phyloP scores from a whole-genome alignment of 306 rosid genomes.

The Rosa persica region DNA sequence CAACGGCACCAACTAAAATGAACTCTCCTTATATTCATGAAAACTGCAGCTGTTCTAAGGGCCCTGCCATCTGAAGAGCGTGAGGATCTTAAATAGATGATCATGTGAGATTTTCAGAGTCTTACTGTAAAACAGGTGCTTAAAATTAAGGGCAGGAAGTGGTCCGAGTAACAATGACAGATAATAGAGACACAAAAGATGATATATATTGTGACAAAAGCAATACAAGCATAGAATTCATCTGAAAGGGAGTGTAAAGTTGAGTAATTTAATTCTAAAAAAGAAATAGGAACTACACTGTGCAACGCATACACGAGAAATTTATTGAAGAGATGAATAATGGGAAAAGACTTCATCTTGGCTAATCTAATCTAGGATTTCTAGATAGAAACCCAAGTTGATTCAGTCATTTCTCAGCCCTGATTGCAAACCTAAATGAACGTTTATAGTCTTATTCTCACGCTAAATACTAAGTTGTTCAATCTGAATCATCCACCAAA shows the following conservation, averaged over 20 bases:
- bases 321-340: background rate
- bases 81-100: background rate
- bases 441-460: background rate
- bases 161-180: background rate
- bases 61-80: slow-evolving; percentile 20
- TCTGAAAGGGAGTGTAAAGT: background rate
- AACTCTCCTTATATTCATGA: slow-evolving; percentile 40
- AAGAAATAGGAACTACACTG: background rate
- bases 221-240: background rate
- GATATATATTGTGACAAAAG: background rate
- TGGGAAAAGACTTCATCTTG: background rate
- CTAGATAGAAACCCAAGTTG: background rate
- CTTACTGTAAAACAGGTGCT: background rate
- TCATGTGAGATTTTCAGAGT: background rate
- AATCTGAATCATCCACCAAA: background rate
- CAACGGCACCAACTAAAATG: slow-evolving; percentile 20
- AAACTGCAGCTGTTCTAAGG: slow-evolving; percentile 15
- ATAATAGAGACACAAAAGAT: background rate
- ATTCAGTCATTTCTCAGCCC: background rate
- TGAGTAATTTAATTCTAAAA: background rate
- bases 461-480: background rate
- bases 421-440: background rate
- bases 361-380: background rate
- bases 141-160: background rate
- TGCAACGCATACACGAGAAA: background rate